Evolutionary conservation across 306 rosid species (phyloP), one percentile per base, ranked within the genome.

Genomic region (Prunus fruticosa): DNA sequence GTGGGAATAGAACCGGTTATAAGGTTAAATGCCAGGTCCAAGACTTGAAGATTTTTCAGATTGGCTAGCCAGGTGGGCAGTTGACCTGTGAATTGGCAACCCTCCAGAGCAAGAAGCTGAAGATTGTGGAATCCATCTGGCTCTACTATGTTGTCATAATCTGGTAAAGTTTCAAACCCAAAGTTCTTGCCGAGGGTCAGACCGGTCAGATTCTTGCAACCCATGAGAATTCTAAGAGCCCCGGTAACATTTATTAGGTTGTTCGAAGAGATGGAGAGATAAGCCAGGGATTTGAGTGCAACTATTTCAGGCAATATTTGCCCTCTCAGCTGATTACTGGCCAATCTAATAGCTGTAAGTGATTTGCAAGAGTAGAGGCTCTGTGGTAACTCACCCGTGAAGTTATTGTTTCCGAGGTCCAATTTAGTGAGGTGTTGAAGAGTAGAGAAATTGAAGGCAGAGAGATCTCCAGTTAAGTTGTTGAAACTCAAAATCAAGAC

Each of bases 191-290:
- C 30, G 0, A 93, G 85, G 68, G 74, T 83, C 58, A 93, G 88
- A 67, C 91, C 86, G 57, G 85, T 87, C 57, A 91, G 89, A 79
- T 75, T 89, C 83, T 84, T 84, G 64, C 86, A 88, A 9, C 86
- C 88, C 56, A 69, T 80, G 49, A 91, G 90, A 78, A 81, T 90
- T 57, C 45, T 81, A 18, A 93, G 64, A 23, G 97, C 95, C 50
- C 89, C 89, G n/a, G 65, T 60, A 11, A 32, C 65, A 25, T 8
- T 56, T 7, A 1, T 56, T 19, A 56, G 27, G 25, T n/a, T 56
- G 62, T 56, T 56, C 0, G 6, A 13, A 6, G 28, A 2, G 27
- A 56, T 0, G 62, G 62, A 56, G 62, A 56, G 62, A 10, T 13
- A 56, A 19, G 62, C 23, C 27, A 56, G 12, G 10, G 62, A 56